Base-by-base conservation (phyloP, 352 stramenopile genomes). In the Phytophthora meadii region DNA sequence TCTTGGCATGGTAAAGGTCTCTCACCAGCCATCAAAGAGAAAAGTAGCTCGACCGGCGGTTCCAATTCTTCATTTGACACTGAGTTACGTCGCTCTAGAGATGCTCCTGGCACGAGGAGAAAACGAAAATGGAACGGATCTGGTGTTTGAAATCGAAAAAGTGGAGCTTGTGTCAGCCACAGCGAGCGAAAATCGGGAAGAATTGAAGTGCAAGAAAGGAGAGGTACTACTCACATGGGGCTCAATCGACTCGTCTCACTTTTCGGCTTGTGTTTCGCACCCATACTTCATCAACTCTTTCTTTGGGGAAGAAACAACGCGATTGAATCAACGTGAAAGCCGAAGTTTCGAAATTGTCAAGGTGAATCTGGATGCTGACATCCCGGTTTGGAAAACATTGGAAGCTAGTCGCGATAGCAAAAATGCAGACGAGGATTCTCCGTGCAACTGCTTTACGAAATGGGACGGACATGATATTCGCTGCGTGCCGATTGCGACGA, bases 221-320 rank as follows among this genome's bases (percentile, higher is more conserved):
- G 39, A 62, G 17, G 65, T 54, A 24, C 52, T 83, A 10, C 59
- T 89, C 30, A 69, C 70, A 27, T 89, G 81, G 78, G 81, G 81
- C 5, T 75, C 67, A 9, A 51, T 76, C 36, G 76, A 88, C 65
- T 61, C 62, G 8, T 59, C 54, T 10, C 44, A 70, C 27, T 79
- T 88, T 47, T 76, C 65, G 4, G 76, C 87, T 28, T 90, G 77
- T 46, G 79, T 91, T 15, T 86, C 79, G 1, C 84, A 93, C 37
- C 84, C 84, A n/a, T 93, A 90, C 42, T 93, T 92, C 37, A 82
- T 82, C 14, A 75, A 70, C 24, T 86, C 82, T 27, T 93, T 93
- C 50, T 93, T 88, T 65, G 68, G 71, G 11, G 76, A 91, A 17
- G 76, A 87, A 58, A 74, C 76, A 17, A 72, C 70, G 14, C 68